Percentiles rank a stretch among this genome's conserved stretches.
Evolutionary conservation across 805 yeast genomes (phyloP).

Genomic region (Wickerhamiella azyma): DNA sequence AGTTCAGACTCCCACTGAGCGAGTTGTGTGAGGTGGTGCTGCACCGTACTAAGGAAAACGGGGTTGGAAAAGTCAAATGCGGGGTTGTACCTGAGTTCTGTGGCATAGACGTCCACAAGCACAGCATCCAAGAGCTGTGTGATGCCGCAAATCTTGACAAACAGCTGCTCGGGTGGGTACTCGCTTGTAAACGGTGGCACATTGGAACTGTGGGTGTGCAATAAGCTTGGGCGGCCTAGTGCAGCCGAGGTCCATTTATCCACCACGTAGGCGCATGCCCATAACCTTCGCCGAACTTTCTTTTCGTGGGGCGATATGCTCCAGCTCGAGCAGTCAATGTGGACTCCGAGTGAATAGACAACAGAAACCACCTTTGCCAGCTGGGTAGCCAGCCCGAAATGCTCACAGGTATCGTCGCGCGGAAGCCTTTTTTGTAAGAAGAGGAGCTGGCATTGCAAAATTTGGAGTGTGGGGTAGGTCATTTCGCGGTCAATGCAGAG

Average conservation of each 20-base stretch:
- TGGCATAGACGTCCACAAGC: slow-evolving; percentile 18
- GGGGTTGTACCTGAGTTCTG: slow-evolving; percentile 11
- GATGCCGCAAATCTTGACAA: slow-evolving; percentile 20
- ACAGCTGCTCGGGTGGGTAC: slow-evolving; percentile 20
- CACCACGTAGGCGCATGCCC: slow-evolving; percentile 25
- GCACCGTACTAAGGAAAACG: slow-evolving; percentile 12
- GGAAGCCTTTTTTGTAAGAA: slow-evolving; percentile 22
- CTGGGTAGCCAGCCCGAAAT: slow-evolving; percentile 17
- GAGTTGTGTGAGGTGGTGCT: slow-evolving; percentile 14
- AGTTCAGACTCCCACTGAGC: slow-evolving; percentile 19
- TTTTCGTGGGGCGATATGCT: slow-evolving; percentile 23
- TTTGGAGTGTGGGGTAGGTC: slow-evolving; percentile 21
- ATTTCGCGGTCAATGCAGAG: slow-evolving; percentile 22
- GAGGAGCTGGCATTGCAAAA: slow-evolving; percentile 24
- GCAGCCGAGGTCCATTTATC: slow-evolving; percentile 28
- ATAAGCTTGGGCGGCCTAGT: slow-evolving; percentile 24
- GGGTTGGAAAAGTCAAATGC: slow-evolving; percentile 10
- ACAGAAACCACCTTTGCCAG: slow-evolving; percentile 22
- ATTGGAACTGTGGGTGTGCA: slow-evolving; percentile 1
- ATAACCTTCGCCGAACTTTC: slow-evolving; percentile 22
- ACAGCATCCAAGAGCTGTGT: slow-evolving; percentile 21
- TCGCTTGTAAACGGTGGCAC: slow-evolving; percentile 16
- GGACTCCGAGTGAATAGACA: slow-evolving; percentile 24
- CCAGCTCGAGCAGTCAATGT: slow-evolving; percentile 27
- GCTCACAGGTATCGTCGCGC: slow-evolving; percentile 24